Base-by-base conservation (phyloP, 1,284 basidiomycete genomes). In the Tilletiopsis washingtonensis region DNA sequence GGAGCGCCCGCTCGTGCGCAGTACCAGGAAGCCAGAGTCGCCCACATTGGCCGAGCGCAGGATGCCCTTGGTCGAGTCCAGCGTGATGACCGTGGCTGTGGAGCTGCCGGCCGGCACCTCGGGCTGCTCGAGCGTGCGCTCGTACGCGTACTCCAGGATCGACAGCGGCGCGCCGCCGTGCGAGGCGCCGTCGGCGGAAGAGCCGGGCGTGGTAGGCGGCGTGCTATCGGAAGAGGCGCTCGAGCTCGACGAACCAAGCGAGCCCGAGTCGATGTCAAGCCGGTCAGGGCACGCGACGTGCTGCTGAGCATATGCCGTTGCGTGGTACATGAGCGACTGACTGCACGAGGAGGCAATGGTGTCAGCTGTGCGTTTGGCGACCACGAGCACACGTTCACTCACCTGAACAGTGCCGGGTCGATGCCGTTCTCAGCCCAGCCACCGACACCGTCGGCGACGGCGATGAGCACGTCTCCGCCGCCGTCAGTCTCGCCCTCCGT, bases 1-100 rank as follows among this genome's bases (percentile, higher is more conserved):
- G 6, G 27, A 29, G 38, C 7, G 2, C 1, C 9, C n/a, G 21
- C 49, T 43, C 21, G 63, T 54, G 15, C 69, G 61, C 49, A 91
- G 80, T 49, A 91, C 82, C 54, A 82, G 77, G 70, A 84, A 91
- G 12, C 87, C 86, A 42, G 86, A 89, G 73, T 91, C 88, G 15
- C 88, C 88, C 50, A 91, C 86, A 84, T 90, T 91, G 51, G 86
- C 87, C 19, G 86, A 82, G 34, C 83, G 81, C 44, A 91, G 76
- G 38, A 82, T 58, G 19, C 88, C 88, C 1, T 82, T 84, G 12
- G 81, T 79, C 1, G 84, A 79, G 65, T 91, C 88, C 36, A 91
- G 73, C 37, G 81, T 85, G 24, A 89, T 71, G 26, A 91, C 74
- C 66, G 86, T 88, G 14, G 86, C 88, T 0, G 88, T 91, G 64